phyloP scores from a whole-genome alignment of 768 basidiomycete genomes.

The Phlebiopsis gigantea region DNA sequence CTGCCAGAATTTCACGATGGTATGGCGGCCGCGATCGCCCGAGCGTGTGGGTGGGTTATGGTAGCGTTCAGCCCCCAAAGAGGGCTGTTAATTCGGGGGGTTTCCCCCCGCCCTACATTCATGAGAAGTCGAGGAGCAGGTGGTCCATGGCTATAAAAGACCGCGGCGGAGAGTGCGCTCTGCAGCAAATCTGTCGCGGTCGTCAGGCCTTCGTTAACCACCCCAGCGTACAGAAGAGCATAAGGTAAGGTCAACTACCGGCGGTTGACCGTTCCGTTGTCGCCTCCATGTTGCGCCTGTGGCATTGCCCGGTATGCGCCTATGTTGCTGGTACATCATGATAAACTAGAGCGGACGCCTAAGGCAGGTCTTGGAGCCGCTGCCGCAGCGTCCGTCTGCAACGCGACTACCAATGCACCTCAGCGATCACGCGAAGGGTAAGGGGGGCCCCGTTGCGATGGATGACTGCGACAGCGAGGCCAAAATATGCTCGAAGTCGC shows the following conservation, averaged over 20 bases:
- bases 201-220: too few species aligned
- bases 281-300: too few species aligned
- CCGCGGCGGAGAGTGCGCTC: too few species aligned
- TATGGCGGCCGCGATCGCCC: not conserved
- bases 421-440: slow-evolving; percentile 23
- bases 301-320: too few species aligned
- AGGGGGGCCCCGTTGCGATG: slow-evolving; percentile 59
- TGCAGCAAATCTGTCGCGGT: not conserved
- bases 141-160: not conserved
- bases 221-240: too few species aligned
- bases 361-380: slow-evolving; percentile 20
- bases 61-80: not conserved
- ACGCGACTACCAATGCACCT: slow-evolving; percentile 23
- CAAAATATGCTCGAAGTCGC: slow-evolving; percentile 1
- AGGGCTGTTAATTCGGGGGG: not conserved
- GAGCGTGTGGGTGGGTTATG: not conserved
- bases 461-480: slow-evolving; percentile 70
- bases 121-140: not conserved
- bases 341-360: not conserved
- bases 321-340: too few species aligned
- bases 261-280: too few species aligned
- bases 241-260: too few species aligned
- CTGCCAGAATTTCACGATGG: not conserved
- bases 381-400: slow-evolving; percentile 26
- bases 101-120: not conserved